Base-by-base conservation (phyloP, 2,329 filamentous ascomycete genomes). In the Helicocarpus griseus region DNA sequence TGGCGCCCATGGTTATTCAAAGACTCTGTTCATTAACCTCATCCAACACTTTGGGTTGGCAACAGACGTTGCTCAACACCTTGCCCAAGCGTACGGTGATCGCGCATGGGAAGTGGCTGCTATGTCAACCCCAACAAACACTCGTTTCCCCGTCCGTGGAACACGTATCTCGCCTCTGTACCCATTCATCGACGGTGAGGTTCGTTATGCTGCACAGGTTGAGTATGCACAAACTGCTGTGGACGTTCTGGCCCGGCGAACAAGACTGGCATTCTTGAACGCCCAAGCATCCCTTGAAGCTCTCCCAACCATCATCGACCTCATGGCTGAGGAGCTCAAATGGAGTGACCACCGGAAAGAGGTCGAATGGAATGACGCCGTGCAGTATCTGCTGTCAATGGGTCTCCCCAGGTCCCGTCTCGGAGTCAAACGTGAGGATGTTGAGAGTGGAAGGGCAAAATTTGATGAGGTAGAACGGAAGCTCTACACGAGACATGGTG, bases 31-130 rank as follows among this genome's bases (percentile, higher is more conserved):
- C 73, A 95, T 96, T 76, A 90, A 91, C 69, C 75, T 96, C 33
- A 93, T 95, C 64, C 89, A 96, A 69, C 87, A 95, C 72, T 95
- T 88, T 65, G 89, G 89, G 56, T 73, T 96, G 52, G 90, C 95
- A 70, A 95, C 88, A 17, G 89, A 95, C 61, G 87, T 96, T 19
- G 90, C 90, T 41, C 87, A 89, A 72, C 89, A 96, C 69, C 77
- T 96, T 31, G 86, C 85, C 13, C 81, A 86, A 63, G 87, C 87
- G 52, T 97, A 96, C 65, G 90, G 91, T 58, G 90, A 96, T 70
- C 82, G 90, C 53, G 89, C 90, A 19, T 96, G 90, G 90, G 85
- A 86, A 14, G 89, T 96, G 21, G 89, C 87, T 7, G 81, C 87
- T 1, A 76, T 96, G 45, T 91, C 86, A 60, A 76, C 79, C 14